These are phyloP conservation scores for Chalciporus sphaerocephalus DNA, from an alignment of 768 basidiomycete species.

Conservation along the genomic window DNA sequence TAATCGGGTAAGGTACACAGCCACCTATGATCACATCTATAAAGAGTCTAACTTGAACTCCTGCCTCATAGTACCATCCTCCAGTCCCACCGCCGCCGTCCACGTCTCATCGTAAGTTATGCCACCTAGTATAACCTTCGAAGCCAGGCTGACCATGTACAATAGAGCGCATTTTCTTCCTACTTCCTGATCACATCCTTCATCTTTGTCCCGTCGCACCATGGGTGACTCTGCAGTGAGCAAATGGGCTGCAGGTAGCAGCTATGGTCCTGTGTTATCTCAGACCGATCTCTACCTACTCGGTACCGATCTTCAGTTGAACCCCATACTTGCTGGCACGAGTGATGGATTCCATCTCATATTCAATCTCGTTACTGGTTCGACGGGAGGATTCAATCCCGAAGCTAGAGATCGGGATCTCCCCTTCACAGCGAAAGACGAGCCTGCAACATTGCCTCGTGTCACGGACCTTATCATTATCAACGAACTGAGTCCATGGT, in stretches of 20 bases:
- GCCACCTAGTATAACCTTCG: not conserved
- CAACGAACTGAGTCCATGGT: slow-evolving; percentile 68
- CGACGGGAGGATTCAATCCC: slow-evolving; percentile 57
- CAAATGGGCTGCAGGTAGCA: slow-evolving; percentile 35
- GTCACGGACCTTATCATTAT: slow-evolving; percentile 56
- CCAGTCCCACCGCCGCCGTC: slow-evolving; percentile 2
- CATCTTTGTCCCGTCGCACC: slow-evolving; percentile 2
- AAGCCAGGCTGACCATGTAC: not conserved
- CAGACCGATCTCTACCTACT: slow-evolving; percentile 82
- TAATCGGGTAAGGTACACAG: slow-evolving; percentile 21
- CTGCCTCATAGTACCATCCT: not conserved
- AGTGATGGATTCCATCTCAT: slow-evolving; percentile 53
- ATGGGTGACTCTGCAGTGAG: slow-evolving; percentile 29
- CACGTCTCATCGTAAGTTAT: not conserved
- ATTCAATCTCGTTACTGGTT: slow-evolving; percentile 67
- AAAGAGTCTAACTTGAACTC: slow-evolving; percentile 2
- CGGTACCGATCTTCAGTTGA: slow-evolving; percentile 59
- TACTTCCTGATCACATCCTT: not conserved
- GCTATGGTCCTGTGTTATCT: slow-evolving; percentile 69
- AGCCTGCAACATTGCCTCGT: slow-evolving; percentile 68
- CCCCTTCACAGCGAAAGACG: slow-evolving; percentile 49
- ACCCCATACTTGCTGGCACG: slow-evolving; percentile 64
- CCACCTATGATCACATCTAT: slow-evolving; percentile 17
- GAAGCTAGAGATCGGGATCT: slow-evolving; percentile 58
- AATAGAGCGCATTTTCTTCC: not conserved